Evolutionary conservation across 2,329 filamentous ascomycete genomes (phyloP).

Genomic region (Colletotrichum tofieldiae): DNA sequence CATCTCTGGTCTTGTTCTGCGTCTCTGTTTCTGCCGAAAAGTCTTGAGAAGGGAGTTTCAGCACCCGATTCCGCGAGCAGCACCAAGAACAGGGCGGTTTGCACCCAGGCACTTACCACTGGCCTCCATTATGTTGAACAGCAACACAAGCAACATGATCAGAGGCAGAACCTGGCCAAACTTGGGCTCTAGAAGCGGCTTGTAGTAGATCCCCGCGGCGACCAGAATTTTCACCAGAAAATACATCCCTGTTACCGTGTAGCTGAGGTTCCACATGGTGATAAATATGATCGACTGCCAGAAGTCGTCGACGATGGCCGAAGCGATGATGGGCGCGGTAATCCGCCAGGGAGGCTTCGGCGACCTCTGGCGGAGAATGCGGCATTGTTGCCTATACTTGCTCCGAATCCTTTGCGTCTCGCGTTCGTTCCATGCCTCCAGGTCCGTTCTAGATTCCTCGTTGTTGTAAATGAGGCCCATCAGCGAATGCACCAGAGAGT

Average conservation of each 20-base stretch:
- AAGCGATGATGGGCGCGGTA: neutral
- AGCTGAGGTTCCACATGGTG: neutral
- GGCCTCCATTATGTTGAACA: neutral
- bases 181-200: neutral
- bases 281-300: neutral
- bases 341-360: neutral
- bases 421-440: neutral
- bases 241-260: neutral
- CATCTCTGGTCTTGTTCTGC: neutral
- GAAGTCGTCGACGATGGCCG: neutral
- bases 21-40: neutral
- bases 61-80: neutral
- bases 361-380: neutral
- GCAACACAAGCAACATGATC: neutral
- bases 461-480: neutral
- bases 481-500: neutral
- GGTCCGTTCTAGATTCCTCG: neutral
- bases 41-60: neutral
- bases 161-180: neutral
- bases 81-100: neutral
- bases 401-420: neutral
- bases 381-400: neutral
- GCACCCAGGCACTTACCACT: neutral
- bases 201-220: neutral
- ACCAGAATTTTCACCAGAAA: neutral